Conservation (phyloP, 371 early-diverging fungal species). For the Mortierella sp. region DNA sequence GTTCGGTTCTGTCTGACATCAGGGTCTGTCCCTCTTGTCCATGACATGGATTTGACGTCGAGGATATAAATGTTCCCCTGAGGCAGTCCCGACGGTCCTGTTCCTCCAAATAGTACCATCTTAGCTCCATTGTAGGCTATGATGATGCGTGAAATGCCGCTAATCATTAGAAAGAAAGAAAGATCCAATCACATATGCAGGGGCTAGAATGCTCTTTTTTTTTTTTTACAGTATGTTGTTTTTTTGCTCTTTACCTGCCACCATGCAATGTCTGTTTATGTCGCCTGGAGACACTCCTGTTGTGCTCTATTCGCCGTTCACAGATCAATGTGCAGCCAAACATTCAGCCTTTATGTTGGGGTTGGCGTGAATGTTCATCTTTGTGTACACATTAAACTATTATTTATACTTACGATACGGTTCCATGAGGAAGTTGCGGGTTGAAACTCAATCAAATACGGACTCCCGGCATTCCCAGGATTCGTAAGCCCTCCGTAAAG, state of each 20-base stretch:
- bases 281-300: conserved; percentile 4
- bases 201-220: too few relatives aligned
- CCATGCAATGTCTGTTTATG: conserved; percentile 4
- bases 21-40: conserved; percentile 4
- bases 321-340: too few relatives aligned
- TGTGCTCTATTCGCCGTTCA: not conserved
- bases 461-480: too few relatives aligned
- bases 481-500: conserved; percentile 4
- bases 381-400: too few relatives aligned
- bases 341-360: not conserved
- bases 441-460: not conserved
- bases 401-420: not conserved
- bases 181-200: too few relatives aligned
- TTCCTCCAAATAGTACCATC: conserved; percentile 17
- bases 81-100: not conserved
- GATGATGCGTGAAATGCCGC: too few relatives aligned
- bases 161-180: not conserved
- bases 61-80: conserved; percentile 7
- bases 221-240: too few relatives aligned
- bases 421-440: not conserved
- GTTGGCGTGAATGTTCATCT: not conserved
- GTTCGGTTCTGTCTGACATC: not conserved
- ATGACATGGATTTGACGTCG: conserved; percentile 10
- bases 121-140: conserved; percentile 10
- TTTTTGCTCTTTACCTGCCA: not conserved